phyloP scores from a whole-genome alignment of 768 basidiomycete species.

The Paxillus ammoniavirescens region DNA sequence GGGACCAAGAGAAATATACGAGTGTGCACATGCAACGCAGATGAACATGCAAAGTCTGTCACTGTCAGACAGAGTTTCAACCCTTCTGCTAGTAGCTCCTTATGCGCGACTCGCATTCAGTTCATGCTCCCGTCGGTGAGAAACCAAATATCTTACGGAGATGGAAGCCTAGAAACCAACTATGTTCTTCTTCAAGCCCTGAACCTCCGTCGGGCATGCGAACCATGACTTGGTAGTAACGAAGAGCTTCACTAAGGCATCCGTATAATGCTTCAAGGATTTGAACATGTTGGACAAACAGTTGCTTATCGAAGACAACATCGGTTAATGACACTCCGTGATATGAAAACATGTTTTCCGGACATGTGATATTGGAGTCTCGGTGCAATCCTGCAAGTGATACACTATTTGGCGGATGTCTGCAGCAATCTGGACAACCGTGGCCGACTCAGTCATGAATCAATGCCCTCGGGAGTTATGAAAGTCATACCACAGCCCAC shows the following conservation, averaged over 20 bases:
- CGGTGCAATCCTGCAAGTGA: constrained; percentile 4
- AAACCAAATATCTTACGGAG: no score
- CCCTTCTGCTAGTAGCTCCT: no score
- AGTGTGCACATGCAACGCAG: no score
- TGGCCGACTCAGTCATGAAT: not conserved
- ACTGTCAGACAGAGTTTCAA: no score
- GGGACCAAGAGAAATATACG: no score
- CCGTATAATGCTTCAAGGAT: constrained; percentile 16
- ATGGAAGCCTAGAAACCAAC: no score
- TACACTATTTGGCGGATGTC: constrained; percentile 13
- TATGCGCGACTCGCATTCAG: no score
- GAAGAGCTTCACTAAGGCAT: constrained; percentile 22
- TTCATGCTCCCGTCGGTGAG: no score
- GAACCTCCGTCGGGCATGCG: not conserved
- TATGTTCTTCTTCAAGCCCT: no score
- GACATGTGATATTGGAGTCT: constrained; percentile 13
- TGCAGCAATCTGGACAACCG: constrained; percentile 15
- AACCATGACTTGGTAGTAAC: constrained; percentile 20
- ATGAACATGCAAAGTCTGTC: no score
- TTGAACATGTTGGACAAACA: constrained; percentile 13
- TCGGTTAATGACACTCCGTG: not conserved
- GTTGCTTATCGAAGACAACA: not conserved
- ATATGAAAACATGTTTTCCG: not conserved
- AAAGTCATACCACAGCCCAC: not conserved
- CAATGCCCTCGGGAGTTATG: no score